A percentile compares a stretch with the other conserved stretches of the same genome.
These are phyloP conservation scores for Lanmaoa rubissima DNA, from an alignment of 768 basidiomycete species.

Conservation along the genomic window DNA sequence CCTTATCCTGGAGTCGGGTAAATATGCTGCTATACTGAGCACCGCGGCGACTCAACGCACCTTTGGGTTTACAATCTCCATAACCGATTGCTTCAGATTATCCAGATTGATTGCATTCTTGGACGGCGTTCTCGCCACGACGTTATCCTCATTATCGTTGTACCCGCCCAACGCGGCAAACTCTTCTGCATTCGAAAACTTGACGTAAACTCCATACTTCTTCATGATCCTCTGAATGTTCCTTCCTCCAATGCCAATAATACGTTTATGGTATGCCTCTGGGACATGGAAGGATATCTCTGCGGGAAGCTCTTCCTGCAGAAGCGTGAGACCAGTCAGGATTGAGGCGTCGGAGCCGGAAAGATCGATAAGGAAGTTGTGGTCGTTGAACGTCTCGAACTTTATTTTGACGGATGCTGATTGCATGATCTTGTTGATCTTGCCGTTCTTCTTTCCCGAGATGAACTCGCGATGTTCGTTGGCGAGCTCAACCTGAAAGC, in stretches of 20 bases:
- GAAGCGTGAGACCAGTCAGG: constrained; percentile 80
- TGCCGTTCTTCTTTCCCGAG: constrained; percentile 98
- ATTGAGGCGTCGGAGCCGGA: constrained; percentile 82
- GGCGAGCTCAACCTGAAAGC: constrained; percentile 96
- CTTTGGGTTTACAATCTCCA: constrained; percentile 98
- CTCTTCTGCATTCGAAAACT: constrained; percentile 97
- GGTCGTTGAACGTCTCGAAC: constrained; percentile 96
- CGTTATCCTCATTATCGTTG: constrained; percentile 97
- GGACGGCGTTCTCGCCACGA: constrained; percentile 95
- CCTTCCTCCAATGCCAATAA: constrained; percentile 96
- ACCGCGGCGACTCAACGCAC: constrained; percentile 39
- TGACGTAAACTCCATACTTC: constrained; percentile 99
- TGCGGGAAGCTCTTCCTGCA: constrained; percentile 97
- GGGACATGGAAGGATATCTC: constrained; percentile 99
- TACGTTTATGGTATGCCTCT: constrained; percentile 97
- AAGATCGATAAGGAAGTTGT: constrained; percentile 93
- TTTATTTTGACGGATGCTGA: constrained; percentile 97
- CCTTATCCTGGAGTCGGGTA: constrained; percentile 71
- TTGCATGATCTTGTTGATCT: constrained; percentile 99
- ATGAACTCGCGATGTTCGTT: constrained; percentile 99
- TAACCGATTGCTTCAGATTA: constrained; percentile 91
- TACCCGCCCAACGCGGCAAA: constrained; percentile 94
- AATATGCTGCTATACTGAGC: not conserved
- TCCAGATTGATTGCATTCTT: constrained; percentile 97
- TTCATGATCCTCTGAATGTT: constrained; percentile 99